These are phyloP conservation scores for Canariomyces notabilis DNA, from an alignment of 2,329 filamentous ascomycete species.

Conservation along the genomic window DNA sequence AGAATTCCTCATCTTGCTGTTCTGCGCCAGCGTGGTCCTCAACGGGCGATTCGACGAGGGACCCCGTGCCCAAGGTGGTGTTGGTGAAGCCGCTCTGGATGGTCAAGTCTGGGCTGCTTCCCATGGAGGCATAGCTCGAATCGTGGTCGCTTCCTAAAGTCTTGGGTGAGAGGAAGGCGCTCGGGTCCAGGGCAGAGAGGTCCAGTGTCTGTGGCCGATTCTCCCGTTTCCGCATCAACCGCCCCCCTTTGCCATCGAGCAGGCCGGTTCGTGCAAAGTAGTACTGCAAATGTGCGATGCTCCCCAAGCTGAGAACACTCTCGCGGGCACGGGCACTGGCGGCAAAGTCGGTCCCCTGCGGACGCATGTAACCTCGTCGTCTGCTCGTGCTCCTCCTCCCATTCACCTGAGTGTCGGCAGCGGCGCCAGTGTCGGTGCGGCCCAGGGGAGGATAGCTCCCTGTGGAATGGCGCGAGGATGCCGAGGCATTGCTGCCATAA, in stretches of 20 bases:
- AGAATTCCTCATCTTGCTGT: slow-evolving; percentile 35
- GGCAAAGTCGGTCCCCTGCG: slow-evolving; percentile 82
- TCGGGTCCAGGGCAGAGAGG: slow-evolving; percentile 48
- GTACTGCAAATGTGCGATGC: slow-evolving; percentile 95
- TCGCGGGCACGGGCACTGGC: slow-evolving; percentile 85
- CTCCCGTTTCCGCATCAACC: slow-evolving; percentile 64
- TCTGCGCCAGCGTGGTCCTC: slow-evolving; percentile 36
- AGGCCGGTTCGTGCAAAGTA: slow-evolving; percentile 95
- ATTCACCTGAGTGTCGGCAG: slow-evolving; percentile 25
- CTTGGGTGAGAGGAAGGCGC: slow-evolving; percentile 33
- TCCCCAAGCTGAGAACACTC: slow-evolving; percentile 92
- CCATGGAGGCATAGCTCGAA: slow-evolving; percentile 56
- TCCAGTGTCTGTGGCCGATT: slow-evolving; percentile 55
- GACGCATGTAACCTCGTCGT: slow-evolving; percentile 79
- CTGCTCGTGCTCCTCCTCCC: slow-evolving; percentile 33
- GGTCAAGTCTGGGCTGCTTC: slow-evolving; percentile 52
- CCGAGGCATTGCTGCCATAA: slow-evolving; percentile 45
- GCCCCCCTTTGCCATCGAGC: slow-evolving; percentile 86
- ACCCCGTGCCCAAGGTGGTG: slow-evolving; percentile 29
- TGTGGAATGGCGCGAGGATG: slow-evolving; percentile 61
- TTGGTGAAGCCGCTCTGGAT: slow-evolving; percentile 33
- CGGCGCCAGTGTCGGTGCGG: slow-evolving; percentile 39
- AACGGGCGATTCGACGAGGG: slow-evolving; percentile 44
- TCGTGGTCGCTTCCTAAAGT: slow-evolving; percentile 45
- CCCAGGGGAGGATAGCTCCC: slow-evolving; percentile 46